A percentile compares a stretch with the other conserved stretches of the same genome.
phyloP scores from a whole-genome alignment of 495 filamentous ascomycete genomes.

The Penicillium simplicissimum region DNA sequence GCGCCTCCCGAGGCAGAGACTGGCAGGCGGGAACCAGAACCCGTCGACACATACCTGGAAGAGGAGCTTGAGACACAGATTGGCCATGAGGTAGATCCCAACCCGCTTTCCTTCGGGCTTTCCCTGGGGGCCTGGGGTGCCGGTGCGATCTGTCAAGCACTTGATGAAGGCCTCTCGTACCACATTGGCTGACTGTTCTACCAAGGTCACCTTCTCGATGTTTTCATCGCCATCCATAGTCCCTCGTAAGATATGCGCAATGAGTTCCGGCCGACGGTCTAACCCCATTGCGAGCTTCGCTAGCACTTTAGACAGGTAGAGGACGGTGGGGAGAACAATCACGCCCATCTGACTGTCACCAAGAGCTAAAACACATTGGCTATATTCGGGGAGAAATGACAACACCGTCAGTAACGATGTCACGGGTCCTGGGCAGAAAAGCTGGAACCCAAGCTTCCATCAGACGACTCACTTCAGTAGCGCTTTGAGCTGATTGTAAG shows the following conservation, averaged over 20 bases:
- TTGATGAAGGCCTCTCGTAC: conserved; percentile 89
- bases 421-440: neutral
- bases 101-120: conserved; percentile 79
- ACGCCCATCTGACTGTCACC: conserved; percentile 74
- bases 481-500: conserved; percentile 70
- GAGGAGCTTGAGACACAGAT: conserved; percentile 83
- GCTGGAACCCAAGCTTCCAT: neutral
- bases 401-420: conserved; percentile 5
- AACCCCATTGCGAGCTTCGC: conserved; percentile 79
- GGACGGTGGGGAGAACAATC: conserved; percentile 73
- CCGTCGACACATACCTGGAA: conserved; percentile 63
- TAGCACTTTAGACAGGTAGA: conserved; percentile 73
- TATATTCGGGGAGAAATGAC: conserved; percentile 9
- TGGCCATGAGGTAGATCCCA: conserved; percentile 88
- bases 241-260: conserved; percentile 55
- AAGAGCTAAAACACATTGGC: conserved; percentile 78
- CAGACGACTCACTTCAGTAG: conserved; percentile 62
- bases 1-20: conserved; percentile 1
- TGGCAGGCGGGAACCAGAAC: neutral
- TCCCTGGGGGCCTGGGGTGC: conserved; percentile 50
- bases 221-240: conserved; percentile 53
- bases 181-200: conserved; percentile 81
- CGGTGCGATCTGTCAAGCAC: conserved; percentile 79
- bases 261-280: conserved; percentile 71
- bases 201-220: conserved; percentile 68